Conservation (phyloP, 129 eudicot genomes). For the Centella asiatica region DNA sequence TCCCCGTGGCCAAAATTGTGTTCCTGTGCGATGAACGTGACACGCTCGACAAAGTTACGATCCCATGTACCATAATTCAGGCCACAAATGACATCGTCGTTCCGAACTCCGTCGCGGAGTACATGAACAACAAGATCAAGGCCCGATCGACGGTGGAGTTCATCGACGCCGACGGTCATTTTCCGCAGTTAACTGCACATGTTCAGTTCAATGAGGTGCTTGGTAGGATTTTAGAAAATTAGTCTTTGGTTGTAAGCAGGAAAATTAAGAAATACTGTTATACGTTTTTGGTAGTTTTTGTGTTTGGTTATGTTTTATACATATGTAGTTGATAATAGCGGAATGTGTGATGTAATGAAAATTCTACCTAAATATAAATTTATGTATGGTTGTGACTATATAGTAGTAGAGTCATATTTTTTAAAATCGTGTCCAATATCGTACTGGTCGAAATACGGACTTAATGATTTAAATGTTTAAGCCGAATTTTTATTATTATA, state of each 20-base stretch:
- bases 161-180: slow-evolving; percentile 73
- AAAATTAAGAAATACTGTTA: neutral
- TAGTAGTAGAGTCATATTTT: too few relatives aligned
- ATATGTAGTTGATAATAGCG: too few relatives aligned
- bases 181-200: slow-evolving; percentile 75
- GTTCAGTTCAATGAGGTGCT: slow-evolving; percentile 50
- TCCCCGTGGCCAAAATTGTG: slow-evolving; percentile 53
- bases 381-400: neutral
- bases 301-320: neutral
- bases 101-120: slow-evolving; percentile 52
- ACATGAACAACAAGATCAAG: slow-evolving; percentile 51
- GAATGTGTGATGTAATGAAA: too few relatives aligned
- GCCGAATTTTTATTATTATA: too few relatives aligned
- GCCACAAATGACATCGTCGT: slow-evolving; percentile 56
- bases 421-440: too few relatives aligned
- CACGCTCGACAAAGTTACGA: slow-evolving; percentile 52
- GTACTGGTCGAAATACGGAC: too few relatives aligned
- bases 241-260: neutral
- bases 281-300: neutral
- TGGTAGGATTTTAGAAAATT: slow-evolving; percentile 32
- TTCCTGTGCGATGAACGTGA: slow-evolving; percentile 55
- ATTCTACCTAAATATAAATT: neutral
- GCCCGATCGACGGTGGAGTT: slow-evolving; percentile 48
- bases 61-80: slow-evolving; percentile 68
- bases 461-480: too few relatives aligned